phyloP scores from a whole-genome alignment of 106 monocot genomes.

The Allium sativum region DNA sequence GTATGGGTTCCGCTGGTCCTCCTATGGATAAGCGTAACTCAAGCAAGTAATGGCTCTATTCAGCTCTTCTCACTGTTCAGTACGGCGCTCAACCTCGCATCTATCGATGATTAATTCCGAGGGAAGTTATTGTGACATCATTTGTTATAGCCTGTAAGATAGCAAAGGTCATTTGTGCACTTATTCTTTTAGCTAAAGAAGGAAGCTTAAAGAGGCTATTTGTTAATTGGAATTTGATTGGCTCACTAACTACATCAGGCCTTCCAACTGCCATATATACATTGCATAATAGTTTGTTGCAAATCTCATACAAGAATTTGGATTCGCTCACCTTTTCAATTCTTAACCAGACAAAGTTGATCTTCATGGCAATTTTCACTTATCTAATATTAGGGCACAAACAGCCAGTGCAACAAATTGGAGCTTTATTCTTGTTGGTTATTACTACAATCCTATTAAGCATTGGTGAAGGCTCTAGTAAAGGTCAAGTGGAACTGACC shows the following conservation, averaged over 20 bases:
- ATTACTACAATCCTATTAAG: slow-evolving; percentile 82
- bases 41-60: too few species aligned
- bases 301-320: slow-evolving; percentile 92
- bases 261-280: slow-evolving; percentile 96
- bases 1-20: too few species aligned
- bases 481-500: slow-evolving; percentile 30
- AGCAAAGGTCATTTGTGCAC: slow-evolving; percentile 81
- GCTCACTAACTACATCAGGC: slow-evolving; percentile 81
- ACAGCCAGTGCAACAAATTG: slow-evolving; percentile 75
- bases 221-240: slow-evolving; percentile 64
- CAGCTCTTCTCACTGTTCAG: too few species aligned
- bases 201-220: slow-evolving; percentile 51
- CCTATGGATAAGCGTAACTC: too few species aligned
- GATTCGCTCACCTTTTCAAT: slow-evolving; percentile 97
- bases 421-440: slow-evolving; percentile 68
- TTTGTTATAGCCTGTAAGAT: too few species aligned
- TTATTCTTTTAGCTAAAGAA: slow-evolving; percentile 65
- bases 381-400: slow-evolving; percentile 84
- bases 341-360: slow-evolving; percentile 95
- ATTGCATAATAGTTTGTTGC: slow-evolving; percentile 88
- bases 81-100: too few species aligned
- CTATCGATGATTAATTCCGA: too few species aligned
- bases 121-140: too few species aligned
- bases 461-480: slow-evolving; percentile 72
- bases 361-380: slow-evolving; percentile 83